phyloP scores from a whole-genome alignment of 345 rosid species.

The Eucalyptus decipiens region DNA sequence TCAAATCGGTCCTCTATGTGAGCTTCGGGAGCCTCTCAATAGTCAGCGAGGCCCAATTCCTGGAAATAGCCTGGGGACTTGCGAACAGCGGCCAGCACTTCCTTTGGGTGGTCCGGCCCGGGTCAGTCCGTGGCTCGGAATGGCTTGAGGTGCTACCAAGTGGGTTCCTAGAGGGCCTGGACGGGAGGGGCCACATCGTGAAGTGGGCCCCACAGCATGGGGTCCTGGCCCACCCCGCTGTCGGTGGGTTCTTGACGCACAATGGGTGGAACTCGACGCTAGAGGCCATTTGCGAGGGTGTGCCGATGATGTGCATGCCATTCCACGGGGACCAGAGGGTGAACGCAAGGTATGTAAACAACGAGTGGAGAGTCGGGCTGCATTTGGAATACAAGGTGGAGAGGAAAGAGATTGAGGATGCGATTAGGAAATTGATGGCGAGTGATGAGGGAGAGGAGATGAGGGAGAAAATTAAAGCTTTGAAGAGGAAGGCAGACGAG shows the following conservation, averaged over 20 bases:
- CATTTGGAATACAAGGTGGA: not conserved
- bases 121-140: not conserved
- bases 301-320: not conserved
- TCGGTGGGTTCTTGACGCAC: not conserved
- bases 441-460: not conserved
- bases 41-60: not conserved
- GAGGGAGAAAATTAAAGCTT: not conserved
- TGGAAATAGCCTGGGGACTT: not conserved
- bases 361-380: not conserved
- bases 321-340: not conserved
- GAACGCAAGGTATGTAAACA: not conserved
- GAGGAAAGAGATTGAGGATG: not conserved
- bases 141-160: not conserved
- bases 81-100: not conserved
- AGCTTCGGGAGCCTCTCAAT: conserved; percentile 27
- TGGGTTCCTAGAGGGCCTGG: not conserved
- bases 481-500: not conserved
- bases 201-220: not conserved
- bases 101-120: not conserved
- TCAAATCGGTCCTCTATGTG: conserved; percentile 18
- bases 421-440: not conserved
- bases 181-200: not conserved
- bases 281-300: not conserved
- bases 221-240: not conserved
- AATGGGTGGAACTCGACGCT: not conserved